Evolutionary conservation across 129 eudicot genomes (phyloP), one percentile per base, ranked within the genome.

Genomic region (Pulicaria dysenterica): DNA sequence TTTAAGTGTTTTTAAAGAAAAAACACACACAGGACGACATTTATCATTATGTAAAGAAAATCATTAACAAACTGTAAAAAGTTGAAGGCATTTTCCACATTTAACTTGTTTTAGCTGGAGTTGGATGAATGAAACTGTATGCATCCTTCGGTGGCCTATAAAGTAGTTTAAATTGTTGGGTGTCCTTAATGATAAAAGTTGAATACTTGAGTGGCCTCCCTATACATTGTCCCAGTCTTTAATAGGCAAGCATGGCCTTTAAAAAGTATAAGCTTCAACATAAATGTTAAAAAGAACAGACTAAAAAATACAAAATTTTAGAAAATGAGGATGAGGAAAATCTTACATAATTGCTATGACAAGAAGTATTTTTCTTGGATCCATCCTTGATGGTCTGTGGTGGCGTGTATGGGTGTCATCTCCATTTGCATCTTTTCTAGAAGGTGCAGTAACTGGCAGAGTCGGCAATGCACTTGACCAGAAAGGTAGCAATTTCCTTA

Each of bases 391-490:
- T 13, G 91, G 78, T 64, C 77, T 95, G 17, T 83, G 91, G 62
- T 89, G 95, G 70, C 89, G 83, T 5, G 64, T 42, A 61, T 91
- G 97, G 65, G 19, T 42, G 58, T 95, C 95, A 54, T 87, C 95
- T 51, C 74, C 82, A 81, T 91, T 85, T 58, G 73, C 77, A 58
- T 89, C 98, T 76, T 93, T 93, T 53, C 87, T 77, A 38, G 90
- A 85, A 3, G 97, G 99, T 36, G 96, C 91, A 47, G 88, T 95
- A 43, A 95, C 97, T 8, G 99, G 99, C 79, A 95, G 67, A 64
- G 89, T 90, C 53, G 99, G 99, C 55, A 95, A 84, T 47, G 97
- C 79, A 76, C 91, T 90, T 38, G 99, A 95, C 99, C 99, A 95
- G 68, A 95, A 95, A 40, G 99, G 99, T 38, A 90, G 82, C 84